A percentile compares a stretch with the other conserved stretches of the same genome.
Evolutionary conservation across 495 filamentous ascomycete genomes (phyloP).

Genomic region (Hypoxylon cercidicola): DNA sequence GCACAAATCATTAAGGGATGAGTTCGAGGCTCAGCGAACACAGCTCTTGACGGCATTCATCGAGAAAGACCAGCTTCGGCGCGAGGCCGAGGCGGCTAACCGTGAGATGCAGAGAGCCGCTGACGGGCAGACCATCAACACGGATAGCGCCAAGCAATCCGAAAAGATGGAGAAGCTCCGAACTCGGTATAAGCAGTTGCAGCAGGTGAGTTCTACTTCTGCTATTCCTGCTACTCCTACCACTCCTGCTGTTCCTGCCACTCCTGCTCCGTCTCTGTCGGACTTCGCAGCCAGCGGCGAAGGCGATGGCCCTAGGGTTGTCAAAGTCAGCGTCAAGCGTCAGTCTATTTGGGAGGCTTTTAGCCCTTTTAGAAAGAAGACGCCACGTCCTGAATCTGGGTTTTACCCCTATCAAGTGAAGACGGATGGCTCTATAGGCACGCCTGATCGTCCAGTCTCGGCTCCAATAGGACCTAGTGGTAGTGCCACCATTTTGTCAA

Average conservation of each 20-base stretch:
- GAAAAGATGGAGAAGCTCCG: constrained; percentile 63
- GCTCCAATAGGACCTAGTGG: constrained; percentile 1
- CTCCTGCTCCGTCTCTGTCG: too few relatives aligned
- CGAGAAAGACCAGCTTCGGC: constrained; percentile 63
- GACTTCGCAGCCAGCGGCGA: background rate
- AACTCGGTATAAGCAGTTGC: constrained; percentile 56
- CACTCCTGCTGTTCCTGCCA: constrained; percentile 7
- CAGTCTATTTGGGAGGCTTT: constrained; percentile 38
- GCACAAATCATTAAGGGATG: constrained; percentile 51
- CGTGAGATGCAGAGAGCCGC: constrained; percentile 46
- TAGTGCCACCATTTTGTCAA: background rate
- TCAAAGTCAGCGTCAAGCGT: constrained; percentile 28
- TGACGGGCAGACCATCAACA: constrained; percentile 44
- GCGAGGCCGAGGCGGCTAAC: constrained; percentile 60
- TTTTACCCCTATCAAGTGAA: constrained; percentile 28
- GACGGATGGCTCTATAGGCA: constrained; percentile 19
- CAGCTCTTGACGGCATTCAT: constrained; percentile 63
- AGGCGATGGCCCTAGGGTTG: constrained; percentile 34
- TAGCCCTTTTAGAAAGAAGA: constrained; percentile 16
- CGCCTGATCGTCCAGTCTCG: constrained; percentile 20
- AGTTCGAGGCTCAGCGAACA: constrained; percentile 61
- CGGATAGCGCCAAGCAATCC: constrained; percentile 49
- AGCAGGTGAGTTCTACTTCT: constrained; percentile 54
- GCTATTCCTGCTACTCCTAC: background rate
- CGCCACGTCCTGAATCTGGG: constrained; percentile 15